Evolutionary conservation across 768 basidiomycete species (phyloP), one percentile per base, ranked within the genome.

Genomic region (Boletellus ananiceps): DNA sequence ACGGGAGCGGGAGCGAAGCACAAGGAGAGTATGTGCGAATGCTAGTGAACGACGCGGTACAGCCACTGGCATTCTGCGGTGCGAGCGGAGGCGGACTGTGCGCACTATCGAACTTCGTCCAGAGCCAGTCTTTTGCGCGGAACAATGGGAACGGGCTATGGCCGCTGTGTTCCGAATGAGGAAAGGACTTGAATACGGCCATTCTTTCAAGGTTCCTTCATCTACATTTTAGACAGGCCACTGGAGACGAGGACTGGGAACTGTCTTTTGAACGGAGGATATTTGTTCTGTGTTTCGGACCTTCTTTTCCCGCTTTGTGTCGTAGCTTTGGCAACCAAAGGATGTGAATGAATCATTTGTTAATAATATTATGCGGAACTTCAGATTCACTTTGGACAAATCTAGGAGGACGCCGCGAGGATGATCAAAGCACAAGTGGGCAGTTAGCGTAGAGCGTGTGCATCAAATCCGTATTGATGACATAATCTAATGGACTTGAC

Each of bases 1-100:
- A 19, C 4, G 23, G 46, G 50, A 25, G 21, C 8, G 15, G n/a
- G 33, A 33, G 43, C 14, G 21, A 15, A 60, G 60, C 14, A 31
- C 37, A 47, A 5, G 66, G 66, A 37, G 73, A 75, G 47, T 82
- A 75, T 57, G 80, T 93, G 33, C 71, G 90, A 54, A 71, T 92
- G 14, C 67, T 92, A 25, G 81, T 92, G 49, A 87, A 88, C 54
- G 85, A 90, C 57, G 82, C 75, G 7, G 52, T 86, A 36, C 81
- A 84, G 60, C 77, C 79, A 0, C 60, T 84, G 39, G 69, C 68
- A 40, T 83, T 86, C 59, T 86, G 83, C 54, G 73, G 72, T 9
- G 79, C 72, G 56, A 62, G 51, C 34, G 50, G 61, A 40, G 59
- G 81, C 42, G 81, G 85, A 14, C 39, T 92, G 43, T 93, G 89